Base-by-base conservation (phyloP, 257 asterid species). In the Eucommia ulmoides region DNA sequence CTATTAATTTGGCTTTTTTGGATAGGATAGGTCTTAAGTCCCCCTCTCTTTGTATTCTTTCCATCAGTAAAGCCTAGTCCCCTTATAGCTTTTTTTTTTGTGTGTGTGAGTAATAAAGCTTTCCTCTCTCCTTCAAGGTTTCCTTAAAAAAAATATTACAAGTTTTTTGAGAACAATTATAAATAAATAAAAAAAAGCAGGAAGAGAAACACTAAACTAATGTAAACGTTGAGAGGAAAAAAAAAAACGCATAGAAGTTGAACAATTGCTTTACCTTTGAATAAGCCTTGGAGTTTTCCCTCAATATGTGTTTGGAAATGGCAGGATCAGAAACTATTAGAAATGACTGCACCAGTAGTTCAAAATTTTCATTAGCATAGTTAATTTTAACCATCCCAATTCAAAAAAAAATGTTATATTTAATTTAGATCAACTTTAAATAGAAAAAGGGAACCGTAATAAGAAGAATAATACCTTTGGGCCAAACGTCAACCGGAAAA, bases 261-360 rank as follows among this genome's bases (percentile, higher is more conserved):
- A 24, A 29, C 54, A 52, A 33, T 29, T 29, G 47, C 19, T 55
- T 68, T 65, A 89, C 98, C 98, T 89, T 89, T 8, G 98, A 89
- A 70, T 85, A 85, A 41, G 79, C 73, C 71, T 86, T 89, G 12
- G 96, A 70, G 52, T 89, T 89, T 63, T 76, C 92, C 65, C 77
- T 89, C 59, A 89, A 64, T 69, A 89, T 86, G 65, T 66, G 92
- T 69, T 89, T 89, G 65, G 94, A 92, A 17, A 89, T 82, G 4
- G 73, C 66, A 52, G 98, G 94, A 75, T 89, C 93, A 33, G 96
- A 89, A 56, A 89, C 92, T 56, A 89, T 83, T 46, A 89, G 64
- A 70, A 89, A 89, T 3, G 96, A 85, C 98, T 88, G 93, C 93
- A 66, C 48, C 9, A 44, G 45, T 56, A 42, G 19, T 42, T 16